Evolutionary conservation across 2,329 filamentous ascomycete genomes (phyloP).

Genomic region (Beauveria brongniartii): DNA sequence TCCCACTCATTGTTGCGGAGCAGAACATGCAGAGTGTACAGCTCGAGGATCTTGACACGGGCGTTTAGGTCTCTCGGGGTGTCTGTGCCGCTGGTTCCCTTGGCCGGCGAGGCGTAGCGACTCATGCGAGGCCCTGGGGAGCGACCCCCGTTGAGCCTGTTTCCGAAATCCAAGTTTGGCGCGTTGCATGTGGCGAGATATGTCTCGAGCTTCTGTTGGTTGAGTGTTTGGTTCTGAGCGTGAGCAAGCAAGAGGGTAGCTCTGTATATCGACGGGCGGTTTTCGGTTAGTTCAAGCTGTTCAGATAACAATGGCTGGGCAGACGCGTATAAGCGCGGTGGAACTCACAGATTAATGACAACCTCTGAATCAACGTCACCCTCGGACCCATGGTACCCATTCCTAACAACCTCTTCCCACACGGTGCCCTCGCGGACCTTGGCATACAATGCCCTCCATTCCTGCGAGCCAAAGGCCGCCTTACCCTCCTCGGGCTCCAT

Average conservation of each 20-base stretch:
- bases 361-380: constrained; percentile 92
- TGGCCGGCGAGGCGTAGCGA: constrained; percentile 38
- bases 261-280: constrained; percentile 35
- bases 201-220: constrained; percentile 79
- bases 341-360: constrained; percentile 70
- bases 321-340: background rate
- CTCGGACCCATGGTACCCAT: constrained; percentile 82
- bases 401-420: constrained; percentile 88
- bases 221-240: constrained; percentile 71
- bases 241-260: constrained; percentile 88
- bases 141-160: constrained; percentile 47
- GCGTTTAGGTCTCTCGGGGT: constrained; percentile 79
- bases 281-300: constrained; percentile 6
- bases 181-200: constrained; percentile 73
- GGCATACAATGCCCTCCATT: constrained; percentile 73
- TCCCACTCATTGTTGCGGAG: constrained; percentile 93
- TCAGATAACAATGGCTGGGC: background rate
- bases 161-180: constrained; percentile 64
- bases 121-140: constrained; percentile 27
- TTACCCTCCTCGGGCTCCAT: constrained; percentile 86
- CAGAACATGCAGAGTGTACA: constrained; percentile 94
- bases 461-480: constrained; percentile 72
- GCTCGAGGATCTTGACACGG: constrained; percentile 83
- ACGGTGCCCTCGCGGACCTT: constrained; percentile 83
- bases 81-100: constrained; percentile 56